Evolutionary conservation across 306 rosid species (phyloP), one percentile per base, ranked within the genome.

Genomic region (Cucurbita argyrosperma): DNA sequence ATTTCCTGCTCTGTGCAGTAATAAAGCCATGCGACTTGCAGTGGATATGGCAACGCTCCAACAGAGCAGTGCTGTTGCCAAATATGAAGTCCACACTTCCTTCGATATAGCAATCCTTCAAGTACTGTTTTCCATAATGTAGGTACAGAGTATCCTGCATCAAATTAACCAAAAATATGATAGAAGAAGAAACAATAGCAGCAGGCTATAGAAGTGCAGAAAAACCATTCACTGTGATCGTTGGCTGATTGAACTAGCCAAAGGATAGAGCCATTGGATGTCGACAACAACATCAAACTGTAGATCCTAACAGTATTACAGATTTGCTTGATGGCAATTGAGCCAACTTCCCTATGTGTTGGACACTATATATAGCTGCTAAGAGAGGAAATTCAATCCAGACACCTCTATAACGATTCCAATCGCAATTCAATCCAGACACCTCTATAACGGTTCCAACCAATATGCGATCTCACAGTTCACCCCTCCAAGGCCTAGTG

Each of bases 11-110:
- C 46, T 92, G 98, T n/a, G 98, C 93, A 1, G 98, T 92, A 73
- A 92, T 76, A 81, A 76, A 92, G 71, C 98, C 98, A 52, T 75
- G 77, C 50, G 92, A 72, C 82, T 90, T 92, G 89, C 98, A 87
- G 81, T 90, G 96, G 77, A 90, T 74, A 77, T 88, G 97, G 66
- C 98, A 90, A 76, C 84, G 93, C 71, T 90, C 96, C 78, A 92
- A 81, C 78, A 92, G 89, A 15, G 91, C 96, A 68, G 96, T 90
- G 86, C 98, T 90, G 73, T 87, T 89, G 62, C 97, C 98, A 66
- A 93, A 92, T 47, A 89, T 86, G 78, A 92, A 90, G 81, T 92
- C 98, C 66, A 92, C 96, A 14, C 96, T 92, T 83, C 98, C 98
- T 87, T 92, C 98, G 55, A 89, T 81, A 45, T 92, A 92, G 79